Evolutionary conservation across 2,329 filamentous ascomycete species (phyloP).

Genomic region (Fusarium graminum): DNA sequence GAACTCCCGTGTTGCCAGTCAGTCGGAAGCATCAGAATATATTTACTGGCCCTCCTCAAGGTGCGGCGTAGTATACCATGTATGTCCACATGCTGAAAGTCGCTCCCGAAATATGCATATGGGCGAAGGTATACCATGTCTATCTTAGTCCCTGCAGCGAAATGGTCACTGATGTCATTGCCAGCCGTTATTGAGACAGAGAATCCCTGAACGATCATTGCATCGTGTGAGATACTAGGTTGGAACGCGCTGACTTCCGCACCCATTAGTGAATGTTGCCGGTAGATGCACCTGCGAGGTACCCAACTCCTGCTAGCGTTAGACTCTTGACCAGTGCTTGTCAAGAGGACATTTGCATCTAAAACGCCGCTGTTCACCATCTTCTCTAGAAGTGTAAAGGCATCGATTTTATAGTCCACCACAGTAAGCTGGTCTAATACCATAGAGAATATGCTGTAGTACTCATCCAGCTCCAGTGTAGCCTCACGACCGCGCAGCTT

Average conservation of each 20-base stretch:
- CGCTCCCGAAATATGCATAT: no score
- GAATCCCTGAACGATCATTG: neutral
- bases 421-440: neutral
- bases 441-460: neutral
- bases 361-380: neutral
- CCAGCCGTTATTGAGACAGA: accelerated
- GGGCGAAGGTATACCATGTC: neutral
- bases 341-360: neutral
- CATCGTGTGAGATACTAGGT: neutral
- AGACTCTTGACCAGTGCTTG: neutral
- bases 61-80: neutral
- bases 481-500: no score
- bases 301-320: neutral
- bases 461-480: neutral
- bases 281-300: neutral
- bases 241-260: neutral
- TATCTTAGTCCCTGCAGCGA: neutral
- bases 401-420: neutral
- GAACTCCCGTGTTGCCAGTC: neutral
- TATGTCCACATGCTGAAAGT: accelerated
- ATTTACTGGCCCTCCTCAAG: neutral
- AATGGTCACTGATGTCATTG: accelerated
- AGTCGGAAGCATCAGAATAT: neutral
- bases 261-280: neutral
- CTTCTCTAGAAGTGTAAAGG: neutral